Evolutionary conservation across 306 rosid genomes (phyloP), one percentile per base, ranked within the genome.

Genomic region (Canavalia ensiformis): DNA sequence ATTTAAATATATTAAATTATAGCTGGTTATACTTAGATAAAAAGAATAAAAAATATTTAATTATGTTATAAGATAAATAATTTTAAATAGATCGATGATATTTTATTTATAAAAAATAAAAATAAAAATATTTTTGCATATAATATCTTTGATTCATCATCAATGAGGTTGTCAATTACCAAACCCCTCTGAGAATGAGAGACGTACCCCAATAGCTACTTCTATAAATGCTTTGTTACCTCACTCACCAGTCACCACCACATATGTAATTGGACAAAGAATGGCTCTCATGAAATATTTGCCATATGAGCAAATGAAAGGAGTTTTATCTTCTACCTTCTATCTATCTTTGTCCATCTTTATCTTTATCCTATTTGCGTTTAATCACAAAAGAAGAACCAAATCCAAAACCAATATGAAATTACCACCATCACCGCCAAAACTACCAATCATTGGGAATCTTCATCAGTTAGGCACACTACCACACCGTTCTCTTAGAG

Each of bases 401-500:
- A 83, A 63, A 78, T 10, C 78, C 59, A 79, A 84, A 74, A 18
- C 37, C 3, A 69, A 60, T 18, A 68, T 71, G 2, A 85, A 81
- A 10, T 33, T 57, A 0, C 81, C 82, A 31, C 88, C 86, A 41
- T 85, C 63, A 6, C 81, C 88, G 6, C 86, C 86, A 54, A 87
- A 84, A 49, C 79, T 87, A 6, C 88, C 86, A 0, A 0, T 87
- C 39, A 84, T 87, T 0, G 88, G 90, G 8, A 84, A 87, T 28
- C 74, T 87, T 28, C 88, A 87, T 12, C 88, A 81, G 13, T 34
- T 87, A 60, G 88, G 90, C 1, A 33, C 77, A 18, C 82, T 81
- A 0, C 90, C 81, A 10, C 82, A 84, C 25, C 79, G 49, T 4
- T 77, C 86, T 25, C 41, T 87, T 8, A 67, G 57, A 5, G 39